A percentile compares a stretch with the other conserved stretches of the same genome.
Evolutionary conservation across 495 filamentous ascomycete genomes (phyloP).

Genomic region (Neurospora hispaniola): DNA sequence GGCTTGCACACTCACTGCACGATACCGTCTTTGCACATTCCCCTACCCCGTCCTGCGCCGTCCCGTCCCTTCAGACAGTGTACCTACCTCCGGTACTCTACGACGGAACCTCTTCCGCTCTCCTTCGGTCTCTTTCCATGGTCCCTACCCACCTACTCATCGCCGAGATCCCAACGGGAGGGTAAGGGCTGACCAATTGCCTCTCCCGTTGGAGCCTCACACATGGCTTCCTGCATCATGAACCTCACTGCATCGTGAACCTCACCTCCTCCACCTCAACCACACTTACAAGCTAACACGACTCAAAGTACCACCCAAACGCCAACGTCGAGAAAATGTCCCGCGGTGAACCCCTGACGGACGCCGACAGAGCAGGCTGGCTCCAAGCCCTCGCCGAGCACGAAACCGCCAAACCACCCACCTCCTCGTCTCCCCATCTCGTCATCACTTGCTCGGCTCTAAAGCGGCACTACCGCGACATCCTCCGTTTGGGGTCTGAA

Average conservation of each 20-base stretch:
- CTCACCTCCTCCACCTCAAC: background rate
- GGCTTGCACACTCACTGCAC: background rate
- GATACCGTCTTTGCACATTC: too few species aligned
- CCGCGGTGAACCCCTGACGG: constrained; percentile 11
- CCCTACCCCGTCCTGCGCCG: too few species aligned
- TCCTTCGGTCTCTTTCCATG: background rate
- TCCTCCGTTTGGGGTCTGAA: constrained; percentile 8
- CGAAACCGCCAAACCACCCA: constrained; percentile 4
- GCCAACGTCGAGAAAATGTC: constrained; percentile 20
- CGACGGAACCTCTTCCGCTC: background rate
- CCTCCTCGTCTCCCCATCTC: constrained; percentile 1
- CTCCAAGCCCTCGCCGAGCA: constrained; percentile 13
- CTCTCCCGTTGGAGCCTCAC: background rate
- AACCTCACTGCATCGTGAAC: too few species aligned
- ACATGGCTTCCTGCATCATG: background rate
- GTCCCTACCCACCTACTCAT: background rate
- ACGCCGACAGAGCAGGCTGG: constrained; percentile 19
- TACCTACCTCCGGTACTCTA: too few species aligned
- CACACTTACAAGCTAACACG: too few species aligned
- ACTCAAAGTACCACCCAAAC: constrained; percentile 16
- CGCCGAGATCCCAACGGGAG: too few species aligned
- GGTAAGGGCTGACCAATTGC: too few species aligned
- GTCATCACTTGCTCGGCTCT: constrained; percentile 19
- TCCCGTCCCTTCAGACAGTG: too few species aligned
- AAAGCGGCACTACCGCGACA: constrained; percentile 15